Evolutionary conservation across 108 stramenopile genomes (phyloP), one percentile per base, ranked within the genome.

Genomic region (Cyclotella cryptica): DNA sequence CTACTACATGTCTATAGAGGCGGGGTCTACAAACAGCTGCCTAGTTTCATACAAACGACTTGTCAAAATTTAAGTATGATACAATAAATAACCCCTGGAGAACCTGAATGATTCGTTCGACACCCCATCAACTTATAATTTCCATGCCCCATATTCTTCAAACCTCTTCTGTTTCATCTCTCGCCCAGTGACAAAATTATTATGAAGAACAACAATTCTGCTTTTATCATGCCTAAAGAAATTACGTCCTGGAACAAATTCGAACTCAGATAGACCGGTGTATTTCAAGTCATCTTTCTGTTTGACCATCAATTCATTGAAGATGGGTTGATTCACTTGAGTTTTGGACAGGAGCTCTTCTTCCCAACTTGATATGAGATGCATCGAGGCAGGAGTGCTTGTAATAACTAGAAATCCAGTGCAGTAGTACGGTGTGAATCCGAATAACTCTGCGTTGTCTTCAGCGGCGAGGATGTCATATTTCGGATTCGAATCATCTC

Each of bases 271-370:
- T 0, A 77, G 60, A 15, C 57, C 66, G 19, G 49, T 45, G 57
- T 75, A 53, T 15, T 53, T 29, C 26, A 75, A 43, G 57, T 44
- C 26, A 18, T 54, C 29, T 30, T 39, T 45, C 27, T 24, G 18
- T 15, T 59, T 47, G 11, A 59, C 52, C 42, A 72, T 18, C 13
- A 72, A 29, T 30, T 49, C 44, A 26, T 72, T 72, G 18, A 72
- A 72, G 26, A 72, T 72, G 28, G 72, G 74, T 55, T 75, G 74
- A 64, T 75, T 75, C 65, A 75, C 30, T 75, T 75, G 74, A 57
- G 63, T 53, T 12, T 54, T 28, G 7, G 51, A 57, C 22, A 53
- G 39, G 64, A 75, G 49, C 40, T 66, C 65, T 35, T 66, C 55
- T 52, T 75, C 74, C 74, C 74, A 75, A 42, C 57, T 49, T 18